These are phyloP conservation scores for Lenwebbia sp. DNA, from an alignment of 345 rosid species.

Conservation along the genomic window DNA sequence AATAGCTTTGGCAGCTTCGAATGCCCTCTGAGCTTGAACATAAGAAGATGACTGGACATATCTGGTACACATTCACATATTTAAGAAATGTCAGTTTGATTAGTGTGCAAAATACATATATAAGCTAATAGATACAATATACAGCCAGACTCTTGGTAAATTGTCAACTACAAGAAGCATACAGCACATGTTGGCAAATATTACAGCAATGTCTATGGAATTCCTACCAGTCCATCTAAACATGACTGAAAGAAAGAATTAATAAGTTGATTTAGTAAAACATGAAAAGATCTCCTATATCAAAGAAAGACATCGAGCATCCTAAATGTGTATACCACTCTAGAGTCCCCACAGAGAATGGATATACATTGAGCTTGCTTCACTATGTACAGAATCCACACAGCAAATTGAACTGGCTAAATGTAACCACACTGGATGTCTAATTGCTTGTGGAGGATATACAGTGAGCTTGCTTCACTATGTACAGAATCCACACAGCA, in stretches of 20 bases:
- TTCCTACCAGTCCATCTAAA: neutral
- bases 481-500: neutral
- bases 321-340: neutral
- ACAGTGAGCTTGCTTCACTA: no score
- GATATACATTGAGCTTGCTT: neutral
- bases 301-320: neutral
- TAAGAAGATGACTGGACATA: conserved; percentile 51
- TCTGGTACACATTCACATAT: conserved; percentile 14
- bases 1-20: conserved; percentile 75
- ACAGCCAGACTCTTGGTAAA: neutral
- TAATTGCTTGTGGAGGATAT: no score
- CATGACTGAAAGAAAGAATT: neutral
- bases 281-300: neutral
- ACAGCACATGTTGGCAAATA: neutral
- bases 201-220: neutral
- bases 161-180: neutral
- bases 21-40: conserved; percentile 60
- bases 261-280: neutral
- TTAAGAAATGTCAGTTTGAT: neutral
- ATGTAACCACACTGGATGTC: no score
- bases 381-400: neutral
- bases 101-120: neutral
- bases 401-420: neutral
- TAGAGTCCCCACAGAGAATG: neutral
- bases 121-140: neutral